Conservation (phyloP, 2,329 filamentous ascomycete species). For the Dothideomycetes sp. region DNA sequence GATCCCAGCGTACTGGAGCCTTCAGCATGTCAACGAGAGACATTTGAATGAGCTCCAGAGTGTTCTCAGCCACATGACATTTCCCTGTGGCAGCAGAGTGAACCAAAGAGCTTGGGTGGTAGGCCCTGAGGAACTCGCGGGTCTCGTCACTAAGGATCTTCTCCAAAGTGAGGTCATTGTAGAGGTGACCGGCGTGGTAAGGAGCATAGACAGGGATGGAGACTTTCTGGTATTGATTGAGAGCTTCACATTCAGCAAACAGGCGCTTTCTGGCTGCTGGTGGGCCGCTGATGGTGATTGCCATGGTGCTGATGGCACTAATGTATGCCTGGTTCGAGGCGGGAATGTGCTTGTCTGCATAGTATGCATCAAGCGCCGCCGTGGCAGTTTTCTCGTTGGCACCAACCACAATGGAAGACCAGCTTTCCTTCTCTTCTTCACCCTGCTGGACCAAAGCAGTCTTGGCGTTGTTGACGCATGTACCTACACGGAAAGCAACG, state of each 20-base stretch:
- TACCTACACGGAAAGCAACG: slow-evolving; percentile 54
- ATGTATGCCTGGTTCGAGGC: slow-evolving; percentile 44
- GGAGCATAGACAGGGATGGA: slow-evolving; percentile 46
- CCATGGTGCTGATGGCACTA: slow-evolving; percentile 48
- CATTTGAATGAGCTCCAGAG: slow-evolving; percentile 33
- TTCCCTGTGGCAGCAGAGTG: slow-evolving; percentile 37
- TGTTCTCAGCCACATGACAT: slow-evolving; percentile 33
- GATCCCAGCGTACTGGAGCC: slow-evolving; percentile 38
- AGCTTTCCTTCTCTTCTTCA: slow-evolving; percentile 47
- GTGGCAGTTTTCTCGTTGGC: slow-evolving; percentile 41
- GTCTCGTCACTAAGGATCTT: slow-evolving; percentile 35
- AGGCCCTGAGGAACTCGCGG: slow-evolving; percentile 29
- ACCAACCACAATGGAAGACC: slow-evolving; percentile 56
- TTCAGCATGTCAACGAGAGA: slow-evolving; percentile 35
- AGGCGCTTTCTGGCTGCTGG: slow-evolving; percentile 42
- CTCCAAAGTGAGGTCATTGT: slow-evolving; percentile 38
- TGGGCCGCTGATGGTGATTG: slow-evolving; percentile 49
- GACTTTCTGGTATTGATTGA: slow-evolving; percentile 39
- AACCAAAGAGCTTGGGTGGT: slow-evolving; percentile 30
- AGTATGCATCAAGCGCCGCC: slow-evolving; percentile 45
- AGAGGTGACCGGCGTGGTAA: slow-evolving; percentile 48
- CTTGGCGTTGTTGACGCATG: slow-evolving; percentile 30
- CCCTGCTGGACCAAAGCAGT: slow-evolving; percentile 34
- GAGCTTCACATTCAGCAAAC: slow-evolving; percentile 36
- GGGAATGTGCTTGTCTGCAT: slow-evolving; percentile 41